A percentile compares a stretch with the other conserved stretches of the same genome.
Conservation (phyloP, 1,139 yeast species). For the Protomyces lactucae-debilis region DNA sequence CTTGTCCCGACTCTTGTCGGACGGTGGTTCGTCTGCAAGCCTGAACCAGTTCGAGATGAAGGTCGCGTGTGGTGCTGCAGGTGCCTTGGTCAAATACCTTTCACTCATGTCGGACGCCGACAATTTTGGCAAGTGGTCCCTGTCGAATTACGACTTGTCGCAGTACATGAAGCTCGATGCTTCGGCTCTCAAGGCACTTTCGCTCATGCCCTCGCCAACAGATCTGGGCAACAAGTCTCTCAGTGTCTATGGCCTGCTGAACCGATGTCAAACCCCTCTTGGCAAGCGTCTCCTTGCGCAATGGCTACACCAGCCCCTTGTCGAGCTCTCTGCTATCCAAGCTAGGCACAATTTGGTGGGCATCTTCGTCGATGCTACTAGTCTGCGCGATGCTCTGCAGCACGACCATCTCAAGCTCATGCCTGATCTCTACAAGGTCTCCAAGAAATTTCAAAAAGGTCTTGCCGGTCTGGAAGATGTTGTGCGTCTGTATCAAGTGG, state of each 20-base stretch:
- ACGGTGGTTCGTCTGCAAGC: constrained; percentile 48
- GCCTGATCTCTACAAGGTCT: constrained; percentile 75
- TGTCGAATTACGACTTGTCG: constrained; percentile 64
- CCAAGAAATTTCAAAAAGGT: constrained; percentile 57
- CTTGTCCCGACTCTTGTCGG: constrained; percentile 56
- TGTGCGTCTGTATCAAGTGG: constrained; percentile 79
- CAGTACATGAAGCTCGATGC: constrained; percentile 85
- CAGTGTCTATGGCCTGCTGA: constrained; percentile 74
- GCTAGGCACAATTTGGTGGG: constrained; percentile 72
- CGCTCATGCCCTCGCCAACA: constrained; percentile 63
- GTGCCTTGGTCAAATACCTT: constrained; percentile 61
- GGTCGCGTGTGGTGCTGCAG: constrained; percentile 51
- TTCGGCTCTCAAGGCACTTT: constrained; percentile 81
- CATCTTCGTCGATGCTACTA: constrained; percentile 63
- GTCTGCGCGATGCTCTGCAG: constrained; percentile 59
- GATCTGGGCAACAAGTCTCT: constrained; percentile 49
- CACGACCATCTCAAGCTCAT: constrained; percentile 64
- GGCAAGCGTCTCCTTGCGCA: constrained; percentile 82
- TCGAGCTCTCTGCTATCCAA: constrained; percentile 54
- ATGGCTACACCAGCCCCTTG: constrained; percentile 93
- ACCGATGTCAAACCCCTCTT: constrained; percentile 78
- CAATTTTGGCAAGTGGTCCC: constrained; percentile 49
- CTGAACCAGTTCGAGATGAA: constrained; percentile 54
- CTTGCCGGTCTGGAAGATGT: constrained; percentile 72
- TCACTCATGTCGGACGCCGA: constrained; percentile 47